These are phyloP conservation scores for Nyssa sinensis DNA, from an alignment of 148 eudicot genomes.

Conservation along the genomic window DNA sequence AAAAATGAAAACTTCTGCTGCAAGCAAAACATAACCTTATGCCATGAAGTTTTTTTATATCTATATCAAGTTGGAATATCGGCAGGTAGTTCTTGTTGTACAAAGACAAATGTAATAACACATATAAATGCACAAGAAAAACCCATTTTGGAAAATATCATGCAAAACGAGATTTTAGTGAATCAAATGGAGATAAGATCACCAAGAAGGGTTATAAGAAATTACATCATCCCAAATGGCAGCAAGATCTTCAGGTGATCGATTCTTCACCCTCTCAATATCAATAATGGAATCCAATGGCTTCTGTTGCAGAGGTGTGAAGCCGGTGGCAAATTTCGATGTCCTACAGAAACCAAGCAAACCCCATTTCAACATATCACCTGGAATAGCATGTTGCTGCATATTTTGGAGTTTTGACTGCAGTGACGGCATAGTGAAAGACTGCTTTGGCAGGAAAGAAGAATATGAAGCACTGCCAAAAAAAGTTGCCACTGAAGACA, in stretches of 20 bases:
- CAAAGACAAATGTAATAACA: background rate
- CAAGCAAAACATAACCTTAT: background rate
- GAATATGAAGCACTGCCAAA: slow-evolving; percentile 20
- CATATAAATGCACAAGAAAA: background rate
- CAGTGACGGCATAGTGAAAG: slow-evolving; percentile 22
- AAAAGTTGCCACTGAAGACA: slow-evolving; percentile 29
- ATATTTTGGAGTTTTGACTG: slow-evolving; percentile 8
- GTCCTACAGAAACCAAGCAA: slow-evolving; percentile 58
- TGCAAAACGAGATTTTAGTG: background rate
- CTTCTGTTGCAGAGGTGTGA: slow-evolving; percentile 72
- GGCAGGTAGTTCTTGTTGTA: too few species aligned
- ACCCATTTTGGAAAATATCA: background rate
- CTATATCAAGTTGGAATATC: background rate
- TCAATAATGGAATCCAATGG: slow-evolving; percentile 76
- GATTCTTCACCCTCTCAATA: slow-evolving; percentile 58
- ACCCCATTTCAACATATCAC: slow-evolving; percentile 53
- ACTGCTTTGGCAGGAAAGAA: slow-evolving; percentile 14
- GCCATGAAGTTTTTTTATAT: background rate
- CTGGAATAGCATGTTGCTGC: slow-evolving; percentile 31
- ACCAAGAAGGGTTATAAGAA: slow-evolving; percentile 8
- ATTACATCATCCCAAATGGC: slow-evolving; percentile 91
- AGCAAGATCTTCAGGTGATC: slow-evolving; percentile 73
- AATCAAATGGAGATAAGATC: background rate
- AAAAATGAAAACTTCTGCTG: background rate
- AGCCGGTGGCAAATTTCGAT: slow-evolving; percentile 77